phyloP scores from a whole-genome alignment of 495 filamentous ascomycete genomes.

The Penicillium daleae region DNA sequence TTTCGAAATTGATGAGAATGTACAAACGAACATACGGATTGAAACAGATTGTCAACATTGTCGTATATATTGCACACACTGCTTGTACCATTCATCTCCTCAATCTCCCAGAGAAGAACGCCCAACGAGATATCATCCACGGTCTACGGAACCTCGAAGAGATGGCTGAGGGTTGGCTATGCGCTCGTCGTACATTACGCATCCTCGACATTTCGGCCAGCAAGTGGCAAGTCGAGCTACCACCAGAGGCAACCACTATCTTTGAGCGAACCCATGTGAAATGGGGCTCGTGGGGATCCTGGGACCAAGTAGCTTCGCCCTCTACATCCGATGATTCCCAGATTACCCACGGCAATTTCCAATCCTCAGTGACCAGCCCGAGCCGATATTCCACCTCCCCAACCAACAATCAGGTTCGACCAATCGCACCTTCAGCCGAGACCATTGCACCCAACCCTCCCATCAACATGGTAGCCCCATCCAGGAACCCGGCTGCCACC shows the following conservation, averaged over 20 bases:
- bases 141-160: slow-evolving; percentile 93
- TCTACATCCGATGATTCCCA: slow-evolving; percentile 40
- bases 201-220: slow-evolving; percentile 84
- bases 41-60: slow-evolving; percentile 92
- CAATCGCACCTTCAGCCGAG: slow-evolving; percentile 20
- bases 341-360: slow-evolving; percentile 15
- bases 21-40: slow-evolving; percentile 93
- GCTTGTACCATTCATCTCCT: slow-evolving; percentile 94
- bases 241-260: slow-evolving; percentile 76
- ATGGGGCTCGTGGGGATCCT: slow-evolving; percentile 55
- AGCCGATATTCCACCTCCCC: slow-evolving; percentile 28
- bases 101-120: slow-evolving; percentile 87
- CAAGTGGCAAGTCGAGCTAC: slow-evolving; percentile 86
- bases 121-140: slow-evolving; percentile 84
- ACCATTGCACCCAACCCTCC: slow-evolving; percentile 17
- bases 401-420: slow-evolving; percentile 15
- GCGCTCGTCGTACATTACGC: slow-evolving; percentile 80
- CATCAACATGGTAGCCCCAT: slow-evolving; percentile 8
- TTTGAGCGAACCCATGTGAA: slow-evolving; percentile 66
- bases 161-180: slow-evolving; percentile 93
- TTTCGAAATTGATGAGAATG: slow-evolving; percentile 88
- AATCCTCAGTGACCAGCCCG: slow-evolving; percentile 21
- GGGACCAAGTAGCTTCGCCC: slow-evolving; percentile 46
- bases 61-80: slow-evolving; percentile 91
- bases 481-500: slow-evolving; percentile 10